Conservation (phyloP, 306 rosid species). For the Oemleria cerasiformis region DNA sequence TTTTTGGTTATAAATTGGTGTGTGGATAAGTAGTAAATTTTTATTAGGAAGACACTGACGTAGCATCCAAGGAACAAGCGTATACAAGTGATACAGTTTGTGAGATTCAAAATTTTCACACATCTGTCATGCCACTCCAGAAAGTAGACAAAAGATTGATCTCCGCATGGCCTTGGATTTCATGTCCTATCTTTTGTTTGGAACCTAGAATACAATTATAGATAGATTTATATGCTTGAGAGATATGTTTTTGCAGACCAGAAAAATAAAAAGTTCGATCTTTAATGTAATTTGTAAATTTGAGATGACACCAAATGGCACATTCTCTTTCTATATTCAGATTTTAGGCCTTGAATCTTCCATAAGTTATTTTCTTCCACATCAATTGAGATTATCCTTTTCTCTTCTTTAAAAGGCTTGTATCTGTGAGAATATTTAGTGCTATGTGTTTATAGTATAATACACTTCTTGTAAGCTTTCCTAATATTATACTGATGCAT, state of each 20-base stretch:
- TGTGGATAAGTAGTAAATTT: neutral
- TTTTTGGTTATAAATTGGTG: neutral
- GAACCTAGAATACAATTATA: neutral
- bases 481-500: neutral
- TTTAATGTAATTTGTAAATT: neutral
- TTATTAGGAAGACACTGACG: neutral
- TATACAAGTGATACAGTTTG: neutral
- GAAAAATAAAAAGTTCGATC: neutral
- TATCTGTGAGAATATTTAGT: neutral
- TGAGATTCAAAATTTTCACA: neutral
- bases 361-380: neutral
- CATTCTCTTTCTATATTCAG: neutral
- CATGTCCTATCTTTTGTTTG: neutral
- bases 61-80: neutral
- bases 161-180: neutral
- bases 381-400: neutral
- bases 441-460: neutral
- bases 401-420: neutral
- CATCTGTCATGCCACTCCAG: neutral
- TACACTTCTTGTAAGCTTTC: neutral
- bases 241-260: neutral
- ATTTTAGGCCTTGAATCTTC: neutral
- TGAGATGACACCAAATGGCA: neutral
- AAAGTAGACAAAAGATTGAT: neutral
- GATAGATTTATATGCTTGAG: constrained; percentile 7